Evolutionary conservation across 1,284 basidiomycete species (phyloP), one percentile per base, ranked within the genome.

Genomic region (Neolentinus lepideus): DNA sequence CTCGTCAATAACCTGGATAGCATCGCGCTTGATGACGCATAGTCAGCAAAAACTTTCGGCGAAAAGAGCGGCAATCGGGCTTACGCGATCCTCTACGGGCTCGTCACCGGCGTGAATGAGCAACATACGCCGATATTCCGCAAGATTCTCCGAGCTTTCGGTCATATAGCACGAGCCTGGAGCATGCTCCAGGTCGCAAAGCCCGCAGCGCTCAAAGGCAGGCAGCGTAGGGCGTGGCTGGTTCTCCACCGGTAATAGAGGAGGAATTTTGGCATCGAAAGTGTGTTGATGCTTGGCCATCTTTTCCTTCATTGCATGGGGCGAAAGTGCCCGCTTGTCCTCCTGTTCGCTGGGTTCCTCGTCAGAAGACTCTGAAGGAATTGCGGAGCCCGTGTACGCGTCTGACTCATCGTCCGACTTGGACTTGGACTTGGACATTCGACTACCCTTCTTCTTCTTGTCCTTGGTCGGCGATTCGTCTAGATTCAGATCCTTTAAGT

Each of bases 91-190:
- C 64, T 84, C 80, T 62, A 79, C 75, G 46, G 85, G 72, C 60
- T 90, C 88, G 58, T 84, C 81, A 9, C 77, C 75, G 12, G 77
- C 72, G 59, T 85, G 74, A 26, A 78, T 68, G 56, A 90, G 68
- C 36, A 90, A 68, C 69, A 88, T 82, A 50, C 77, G 74, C 43
- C 88, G 77, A 63, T 82, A 90, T 61, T 87, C 81, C 19, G 79
- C 78, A 24, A 90, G 71, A 63, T 89, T 81, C 56, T 80, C 75
- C 4, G 85, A 80, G 52, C 71, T 76, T 25, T 82, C 75, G 2
- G 78, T 79, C 87, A 90, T 87, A n/a, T 64, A 63, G 61, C 88
- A 90, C 43, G 71, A 64, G 14, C 79, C 74, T 33, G 65, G 66
- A 47, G 66, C 73, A 62, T 90, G 88, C 3, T 56, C 59, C n/a